A percentile compares a stretch with the other conserved stretches of the same genome.
Evolutionary conservation across 2,329 filamentous ascomycete genomes (phyloP).

Genomic region (Acrodontium crateriforme): DNA sequence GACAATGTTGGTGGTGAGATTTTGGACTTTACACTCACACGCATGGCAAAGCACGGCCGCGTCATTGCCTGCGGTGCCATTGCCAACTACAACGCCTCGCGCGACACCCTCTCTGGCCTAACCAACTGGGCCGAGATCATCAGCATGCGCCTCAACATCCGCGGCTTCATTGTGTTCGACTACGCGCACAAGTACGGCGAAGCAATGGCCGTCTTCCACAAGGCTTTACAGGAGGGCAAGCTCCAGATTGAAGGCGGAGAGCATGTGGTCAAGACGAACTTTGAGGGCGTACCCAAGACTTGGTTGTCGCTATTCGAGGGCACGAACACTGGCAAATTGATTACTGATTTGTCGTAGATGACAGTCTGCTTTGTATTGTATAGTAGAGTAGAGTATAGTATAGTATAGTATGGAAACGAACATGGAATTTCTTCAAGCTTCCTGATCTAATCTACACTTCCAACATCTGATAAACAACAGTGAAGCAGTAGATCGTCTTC

Average conservation of each 20-base stretch:
- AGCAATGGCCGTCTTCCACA: slow-evolving; percentile 13
- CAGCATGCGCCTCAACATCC: slow-evolving; percentile 19
- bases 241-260: slow-evolving; percentile 33
- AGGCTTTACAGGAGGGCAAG: slow-evolving; percentile 31
- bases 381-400: too few relatives aligned
- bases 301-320: slow-evolving; percentile 37
- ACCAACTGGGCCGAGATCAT: slow-evolving; percentile 26
- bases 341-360: slow-evolving; percentile 24
- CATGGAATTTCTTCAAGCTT: too few relatives aligned
- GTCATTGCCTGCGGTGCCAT: slow-evolving; percentile 60
- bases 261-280: slow-evolving; percentile 32
- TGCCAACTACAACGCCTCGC: slow-evolving; percentile 50
- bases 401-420: too few relatives aligned
- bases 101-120: slow-evolving; percentile 23
- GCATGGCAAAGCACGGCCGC: slow-evolving; percentile 48
- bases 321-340: slow-evolving; percentile 36
- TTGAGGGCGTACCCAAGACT: slow-evolving; percentile 36
- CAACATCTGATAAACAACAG: too few relatives aligned
- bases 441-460: too few relatives aligned
- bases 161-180: slow-evolving; percentile 24
- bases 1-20: slow-evolving; percentile 64
- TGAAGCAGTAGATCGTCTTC: too few relatives aligned
- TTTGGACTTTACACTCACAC: slow-evolving; percentile 48
- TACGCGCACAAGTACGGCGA: slow-evolving; percentile 13
- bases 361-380: too few relatives aligned